phyloP scores from a whole-genome alignment of 192 early-diverging fungal genomes.

The Mortierella hygrophila region DNA sequence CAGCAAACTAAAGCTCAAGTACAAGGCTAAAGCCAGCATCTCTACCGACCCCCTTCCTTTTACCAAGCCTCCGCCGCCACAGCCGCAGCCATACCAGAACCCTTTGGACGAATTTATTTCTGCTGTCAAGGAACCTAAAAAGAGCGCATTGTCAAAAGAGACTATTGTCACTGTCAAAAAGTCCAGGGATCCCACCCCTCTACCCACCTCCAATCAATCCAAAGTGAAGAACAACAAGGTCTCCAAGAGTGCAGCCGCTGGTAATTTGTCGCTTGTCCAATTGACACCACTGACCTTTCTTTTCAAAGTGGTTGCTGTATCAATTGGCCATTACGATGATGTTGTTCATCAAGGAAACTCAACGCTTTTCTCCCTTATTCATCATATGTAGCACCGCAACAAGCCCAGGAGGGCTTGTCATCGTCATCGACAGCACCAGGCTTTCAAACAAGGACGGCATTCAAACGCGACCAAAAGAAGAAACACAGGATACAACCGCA shows the following conservation, averaged over 20 bases:
- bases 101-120: no score
- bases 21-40: no score
- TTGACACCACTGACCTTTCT: neutral
- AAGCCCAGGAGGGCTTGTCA: neutral
- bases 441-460: neutral
- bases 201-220: neutral
- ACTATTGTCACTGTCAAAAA: neutral
- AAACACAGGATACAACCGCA: conserved; percentile 5
- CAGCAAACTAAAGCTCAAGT: neutral
- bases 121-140: no score
- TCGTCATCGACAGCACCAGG: no score
- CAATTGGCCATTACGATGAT: neutral
- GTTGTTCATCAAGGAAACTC: neutral
- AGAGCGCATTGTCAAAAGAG: neutral
- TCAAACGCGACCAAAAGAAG: neutral
- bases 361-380: neutral
- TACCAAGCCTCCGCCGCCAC: neutral
- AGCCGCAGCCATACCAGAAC: neutral
- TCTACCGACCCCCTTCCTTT: neutral
- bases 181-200: neutral
- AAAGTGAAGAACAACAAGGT: neutral
- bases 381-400: neutral
- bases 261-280: neutral
- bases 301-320: neutral
- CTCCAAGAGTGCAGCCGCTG: neutral